Evolutionary conservation across 257 asterid species (phyloP), one percentile per base, ranked within the genome.

Genomic region (Nicotiana otophora): DNA sequence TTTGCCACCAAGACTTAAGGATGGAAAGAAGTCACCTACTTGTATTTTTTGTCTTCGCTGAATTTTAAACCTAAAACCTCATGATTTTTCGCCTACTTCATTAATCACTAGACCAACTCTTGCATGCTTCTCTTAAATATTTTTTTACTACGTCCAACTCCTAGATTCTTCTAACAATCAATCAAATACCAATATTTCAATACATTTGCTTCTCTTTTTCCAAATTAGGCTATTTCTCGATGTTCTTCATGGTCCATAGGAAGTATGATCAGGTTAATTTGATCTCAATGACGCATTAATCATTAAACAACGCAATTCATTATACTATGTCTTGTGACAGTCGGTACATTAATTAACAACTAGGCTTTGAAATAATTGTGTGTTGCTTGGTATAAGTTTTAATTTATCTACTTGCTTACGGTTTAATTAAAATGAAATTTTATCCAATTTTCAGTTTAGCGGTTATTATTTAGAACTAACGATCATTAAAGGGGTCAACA

Each of bases 1-100:
- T n/a, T n/a, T n/a, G n/a, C n/a, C n/a, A n/a, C n/a, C n/a, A 5
- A 36, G 1, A 1, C 0, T 0, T 5, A 36, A 36, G 7, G 8
- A 36, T 36, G 42, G 1, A 36, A 36, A 36, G 1, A 36, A 36
- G 5, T 36, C 7, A 5, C 7, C 1, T 36, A 6, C 7, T 1
- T 5, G 0, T 36, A 36, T 36, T 0, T 36, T 36, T 36, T 36
- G 1, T 36, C 1, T 5, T 5, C 1, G 0, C 0, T 5, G 1
- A 36, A 36, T 36, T 36, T 36, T 36, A 36, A 36, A 36, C 15
- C 54, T 48, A 48, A 48, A 9, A 48, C 4, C 4, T 48, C 0
- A 5, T 36, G 1, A 36, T 36, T 36, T 5, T 36, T 0, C 1
- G 8, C 7, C 1, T 36, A 36, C 42, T 36, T 36, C 8, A 36